Percentiles rank a stretch among this genome's conserved stretches.
phyloP scores from a whole-genome alignment of 2,329 filamentous ascomycete species.

The Mollisia scopiformis region DNA sequence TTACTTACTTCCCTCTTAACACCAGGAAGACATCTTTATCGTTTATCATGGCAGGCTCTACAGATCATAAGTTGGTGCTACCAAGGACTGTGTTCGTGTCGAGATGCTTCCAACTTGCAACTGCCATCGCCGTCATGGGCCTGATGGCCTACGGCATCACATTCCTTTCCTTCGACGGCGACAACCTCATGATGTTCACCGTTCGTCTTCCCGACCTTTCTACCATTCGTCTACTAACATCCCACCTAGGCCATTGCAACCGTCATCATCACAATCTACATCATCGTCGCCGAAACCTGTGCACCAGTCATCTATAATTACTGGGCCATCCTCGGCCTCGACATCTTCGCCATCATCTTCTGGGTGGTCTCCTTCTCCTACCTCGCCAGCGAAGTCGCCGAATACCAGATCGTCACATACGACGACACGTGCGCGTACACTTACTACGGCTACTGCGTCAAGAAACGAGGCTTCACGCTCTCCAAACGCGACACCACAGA shows the following conservation, averaged over 20 bases:
- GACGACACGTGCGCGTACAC: conserved; percentile 2
- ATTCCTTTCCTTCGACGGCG: conserved; percentile 36
- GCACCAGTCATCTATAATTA: conserved; percentile 50
- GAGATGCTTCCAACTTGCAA: conserved; percentile 35
- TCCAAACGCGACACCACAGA: conserved; percentile 11
- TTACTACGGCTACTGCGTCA: conserved; percentile 14
- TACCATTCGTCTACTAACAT: conserved; percentile 7
- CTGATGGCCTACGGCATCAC: conserved; percentile 49
- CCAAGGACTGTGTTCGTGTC: conserved; percentile 12
- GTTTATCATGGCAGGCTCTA: neutral
- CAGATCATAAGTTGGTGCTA: conserved; percentile 4
- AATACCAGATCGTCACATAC: conserved; percentile 7
- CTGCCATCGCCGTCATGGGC: conserved; percentile 50
- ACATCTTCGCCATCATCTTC: conserved; percentile 54
- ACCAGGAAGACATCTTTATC: neutral
- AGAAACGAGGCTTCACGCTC: conserved; percentile 11
- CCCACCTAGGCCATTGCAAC: conserved; percentile 41
- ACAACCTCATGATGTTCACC: conserved; percentile 35
- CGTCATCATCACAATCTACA: conserved; percentile 49
- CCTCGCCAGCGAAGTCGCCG: conserved; percentile 20
- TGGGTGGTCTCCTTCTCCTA: conserved; percentile 45
- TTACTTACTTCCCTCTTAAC: too few relatives aligned
- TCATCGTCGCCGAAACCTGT: conserved; percentile 38
- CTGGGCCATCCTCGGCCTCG: conserved; percentile 54
- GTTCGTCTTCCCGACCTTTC: conserved; percentile 39